phyloP scores from a whole-genome alignment of 306 rosid species.

The Psophocarpus tetragonolobus region DNA sequence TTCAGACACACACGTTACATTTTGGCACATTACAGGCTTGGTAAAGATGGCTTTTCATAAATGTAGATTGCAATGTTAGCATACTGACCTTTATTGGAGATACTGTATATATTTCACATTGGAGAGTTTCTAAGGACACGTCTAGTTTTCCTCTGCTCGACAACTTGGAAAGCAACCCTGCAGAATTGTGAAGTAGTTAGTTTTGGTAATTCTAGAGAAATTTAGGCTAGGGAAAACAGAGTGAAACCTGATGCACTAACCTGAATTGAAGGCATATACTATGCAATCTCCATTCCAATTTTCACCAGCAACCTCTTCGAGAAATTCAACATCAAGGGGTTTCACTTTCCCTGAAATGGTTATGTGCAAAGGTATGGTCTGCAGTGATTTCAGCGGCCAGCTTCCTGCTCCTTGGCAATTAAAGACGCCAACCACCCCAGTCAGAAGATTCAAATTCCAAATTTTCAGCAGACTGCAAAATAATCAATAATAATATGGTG shows the following conservation, averaged over 20 bases:
- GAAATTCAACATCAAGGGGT: conserved; percentile 61
- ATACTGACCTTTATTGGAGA: conserved; percentile 58
- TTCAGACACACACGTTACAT: conserved; percentile 7
- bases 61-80: background rate
- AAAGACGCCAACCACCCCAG: conserved; percentile 63
- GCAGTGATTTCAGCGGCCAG: conserved; percentile 59
- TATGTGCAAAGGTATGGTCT: conserved; percentile 18
- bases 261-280: conserved; percentile 61
- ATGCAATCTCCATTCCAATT: conserved; percentile 69
- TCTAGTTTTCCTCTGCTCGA: conserved; percentile 47
- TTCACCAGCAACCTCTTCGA: conserved; percentile 62
- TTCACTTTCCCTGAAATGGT: conserved; percentile 49
- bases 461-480: conserved; percentile 61
- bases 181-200: background rate
- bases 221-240: background rate
- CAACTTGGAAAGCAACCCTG: conserved; percentile 59
- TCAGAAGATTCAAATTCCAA: conserved; percentile 68
- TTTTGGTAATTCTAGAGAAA: conserved; percentile 1
- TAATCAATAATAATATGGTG: background rate
- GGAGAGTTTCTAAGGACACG: conserved; percentile 53
- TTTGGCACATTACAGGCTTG: background rate
- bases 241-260: conserved; percentile 25
- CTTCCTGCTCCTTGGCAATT: conserved; percentile 80
- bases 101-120: conserved; percentile 65
- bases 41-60: background rate